phyloP scores from a whole-genome alignment of 2,329 filamentous ascomycete species.

The Penicillium frequentans region DNA sequence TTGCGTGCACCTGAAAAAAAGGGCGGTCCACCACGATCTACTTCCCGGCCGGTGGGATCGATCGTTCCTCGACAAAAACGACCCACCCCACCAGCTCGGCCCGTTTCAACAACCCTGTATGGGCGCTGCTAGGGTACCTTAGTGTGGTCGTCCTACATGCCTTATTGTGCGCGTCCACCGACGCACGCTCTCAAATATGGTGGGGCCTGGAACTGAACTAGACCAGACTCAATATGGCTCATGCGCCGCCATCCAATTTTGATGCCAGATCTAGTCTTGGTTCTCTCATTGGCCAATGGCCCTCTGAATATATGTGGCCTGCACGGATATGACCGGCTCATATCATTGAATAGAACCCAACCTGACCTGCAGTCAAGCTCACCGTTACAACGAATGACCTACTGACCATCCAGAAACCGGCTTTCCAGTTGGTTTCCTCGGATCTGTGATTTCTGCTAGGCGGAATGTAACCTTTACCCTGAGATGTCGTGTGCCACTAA shows the following conservation, averaged over 20 bases:
- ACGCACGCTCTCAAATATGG: conserved; percentile 1
- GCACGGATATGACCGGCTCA: conserved; percentile 6
- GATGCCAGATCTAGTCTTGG: conserved; percentile 15
- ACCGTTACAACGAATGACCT: conserved; percentile 10
- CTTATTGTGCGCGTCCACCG: conserved; percentile 1
- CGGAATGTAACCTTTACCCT: conserved; percentile 19
- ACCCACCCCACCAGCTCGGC: conserved; percentile 10
- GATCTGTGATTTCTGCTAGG: neutral
- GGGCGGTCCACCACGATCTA: neutral
- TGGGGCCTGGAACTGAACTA: conserved; percentile 7
- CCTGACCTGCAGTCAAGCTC: conserved; percentile 3
- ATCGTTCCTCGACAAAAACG: neutral
- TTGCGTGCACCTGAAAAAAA: conserved; percentile 1
- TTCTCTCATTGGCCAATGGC: conserved; percentile 8
- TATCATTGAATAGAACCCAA: conserved; percentile 9
- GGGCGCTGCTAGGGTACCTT: conserved; percentile 6
- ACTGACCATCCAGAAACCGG: conserved; percentile 14
- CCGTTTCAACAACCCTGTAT: conserved; percentile 23
- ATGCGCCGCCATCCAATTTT: conserved; percentile 8
- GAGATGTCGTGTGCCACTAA: conserved; percentile 17
- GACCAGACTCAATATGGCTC: conserved; percentile 13
- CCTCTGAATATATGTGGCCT: conserved; percentile 12
- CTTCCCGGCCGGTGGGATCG: neutral
- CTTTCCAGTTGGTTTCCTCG: neutral
- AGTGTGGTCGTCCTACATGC: conserved; percentile 8